phyloP scores from a whole-genome alignment of 116 monocot species.

The Cymodocea nodosa region DNA sequence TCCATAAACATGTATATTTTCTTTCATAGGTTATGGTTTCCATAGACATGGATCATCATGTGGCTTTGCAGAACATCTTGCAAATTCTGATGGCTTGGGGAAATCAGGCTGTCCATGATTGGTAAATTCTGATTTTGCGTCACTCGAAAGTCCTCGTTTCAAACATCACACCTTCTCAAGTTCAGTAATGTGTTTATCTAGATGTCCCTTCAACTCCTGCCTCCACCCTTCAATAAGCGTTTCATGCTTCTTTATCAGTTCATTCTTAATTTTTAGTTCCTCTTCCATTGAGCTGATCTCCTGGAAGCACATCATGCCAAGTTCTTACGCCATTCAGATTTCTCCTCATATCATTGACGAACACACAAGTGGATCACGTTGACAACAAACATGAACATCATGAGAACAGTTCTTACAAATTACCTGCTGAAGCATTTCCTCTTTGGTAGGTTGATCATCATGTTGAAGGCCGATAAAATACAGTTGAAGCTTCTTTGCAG shows the following conservation, averaged over 20 bases:
- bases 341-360: not conserved
- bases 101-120: no score
- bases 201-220: slow-evolving; percentile 51
- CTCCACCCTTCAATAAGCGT: slow-evolving; percentile 58
- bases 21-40: no score
- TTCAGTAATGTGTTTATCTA: slow-evolving; percentile 48
- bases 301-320: slow-evolving; percentile 20
- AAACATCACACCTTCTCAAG: slow-evolving; percentile 51
- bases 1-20: no score
- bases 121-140: no score
- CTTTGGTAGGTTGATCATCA: slow-evolving; percentile 48
- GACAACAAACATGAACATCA: not conserved
- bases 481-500: slow-evolving; percentile 81
- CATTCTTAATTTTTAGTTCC: slow-evolving; percentile 71
- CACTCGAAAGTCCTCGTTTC: not conserved
- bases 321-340: not conserved
- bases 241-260: slow-evolving; percentile 62
- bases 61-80: no score
- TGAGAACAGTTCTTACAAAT: not conserved
- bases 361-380: not conserved
- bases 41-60: no score
- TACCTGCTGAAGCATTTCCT: slow-evolving; percentile 54
- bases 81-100: no score
- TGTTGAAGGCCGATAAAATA: slow-evolving; percentile 70
- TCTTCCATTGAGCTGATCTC: slow-evolving; percentile 70